Conservation (phyloP, 257 asterid genomes). For the Solanum gandarillasii region DNA sequence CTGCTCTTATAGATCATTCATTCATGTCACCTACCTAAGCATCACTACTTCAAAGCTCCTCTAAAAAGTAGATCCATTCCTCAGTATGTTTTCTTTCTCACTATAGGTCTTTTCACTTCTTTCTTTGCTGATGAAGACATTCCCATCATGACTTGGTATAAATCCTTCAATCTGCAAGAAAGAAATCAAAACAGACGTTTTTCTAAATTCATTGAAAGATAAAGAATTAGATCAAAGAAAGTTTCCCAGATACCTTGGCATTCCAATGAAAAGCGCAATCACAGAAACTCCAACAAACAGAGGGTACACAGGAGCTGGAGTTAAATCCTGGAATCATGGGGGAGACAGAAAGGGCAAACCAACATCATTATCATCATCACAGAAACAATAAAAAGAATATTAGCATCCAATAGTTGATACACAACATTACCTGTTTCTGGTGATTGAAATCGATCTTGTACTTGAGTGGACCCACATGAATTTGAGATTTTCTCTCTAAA, state of each 20-base stretch:
- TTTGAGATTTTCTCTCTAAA: slow-evolving; percentile 49
- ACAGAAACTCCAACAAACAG: slow-evolving; percentile 65
- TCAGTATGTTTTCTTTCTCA: slow-evolving; percentile 65
- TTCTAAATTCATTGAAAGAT: neutral
- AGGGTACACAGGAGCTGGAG: slow-evolving; percentile 83
- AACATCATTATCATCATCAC: neutral
- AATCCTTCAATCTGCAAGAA: slow-evolving; percentile 57
- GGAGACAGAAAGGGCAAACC: neutral
- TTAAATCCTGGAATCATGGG: slow-evolving; percentile 48
- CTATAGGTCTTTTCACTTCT: slow-evolving; percentile 44
- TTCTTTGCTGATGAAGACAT: slow-evolving; percentile 37
- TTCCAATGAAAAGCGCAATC: slow-evolving; percentile 60
- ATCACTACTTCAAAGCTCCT: neutral
- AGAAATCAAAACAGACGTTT: neutral
- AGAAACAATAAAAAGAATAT: neutral
- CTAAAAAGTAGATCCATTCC: neutral
- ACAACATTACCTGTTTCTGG: slow-evolving; percentile 59
- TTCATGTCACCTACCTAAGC: neutral
- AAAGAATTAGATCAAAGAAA: neutral
- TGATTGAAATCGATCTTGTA: slow-evolving; percentile 52
- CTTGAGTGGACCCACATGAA: slow-evolving; percentile 75
- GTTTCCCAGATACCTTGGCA: slow-evolving; percentile 57
- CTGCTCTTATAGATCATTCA: neutral
- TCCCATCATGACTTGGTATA: slow-evolving; percentile 44
- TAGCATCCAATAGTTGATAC: neutral